phyloP scores from a whole-genome alignment of 2,329 filamentous ascomycete genomes.

The Neonectria punicea region DNA sequence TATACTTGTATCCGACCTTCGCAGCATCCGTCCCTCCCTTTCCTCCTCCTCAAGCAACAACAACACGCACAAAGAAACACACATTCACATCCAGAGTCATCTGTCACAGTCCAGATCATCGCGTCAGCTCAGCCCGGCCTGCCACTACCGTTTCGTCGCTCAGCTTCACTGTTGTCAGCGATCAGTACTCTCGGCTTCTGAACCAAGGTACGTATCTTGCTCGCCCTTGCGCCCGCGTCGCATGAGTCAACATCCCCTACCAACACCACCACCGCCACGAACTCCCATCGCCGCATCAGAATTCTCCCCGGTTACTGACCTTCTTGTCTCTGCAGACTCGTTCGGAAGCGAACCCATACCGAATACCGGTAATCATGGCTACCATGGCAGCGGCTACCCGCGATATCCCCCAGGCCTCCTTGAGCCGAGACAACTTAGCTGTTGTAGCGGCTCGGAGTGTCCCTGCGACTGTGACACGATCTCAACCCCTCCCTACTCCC shows the following conservation, averaged over 20 bases:
- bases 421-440: slow-evolving; percentile 76
- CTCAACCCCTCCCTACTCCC: slow-evolving; percentile 82
- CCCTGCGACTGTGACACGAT: slow-evolving; percentile 68
- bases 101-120: slow-evolving; percentile 71
- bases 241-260: slow-evolving; percentile 38
- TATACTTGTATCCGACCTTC: slow-evolving; percentile 44
- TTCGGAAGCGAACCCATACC: slow-evolving; percentile 57
- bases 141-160: slow-evolving; percentile 43
- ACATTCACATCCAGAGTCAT: slow-evolving; percentile 65
- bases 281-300: slow-evolving; percentile 3
- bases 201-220: slow-evolving; percentile 48
- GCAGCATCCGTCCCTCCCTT: slow-evolving; percentile 48
- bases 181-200: slow-evolving; percentile 42
- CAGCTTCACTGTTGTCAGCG: slow-evolving; percentile 41
- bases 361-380: slow-evolving; percentile 65
- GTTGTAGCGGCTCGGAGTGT: slow-evolving; percentile 75
- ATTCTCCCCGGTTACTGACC: slow-evolving; percentile 31
- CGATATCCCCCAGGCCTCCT: slow-evolving; percentile 72
- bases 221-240: slow-evolving; percentile 13
- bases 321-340: slow-evolving; percentile 48
- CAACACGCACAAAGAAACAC: slow-evolving; percentile 62
- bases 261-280: slow-evolving; percentile 22
- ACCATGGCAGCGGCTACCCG: slow-evolving; percentile 73
- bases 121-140: slow-evolving; percentile 59
- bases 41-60: slow-evolving; percentile 58